Base-by-base conservation (phyloP, 1,139 yeast species). In the Magnusiomyces tetraspermus region DNA sequence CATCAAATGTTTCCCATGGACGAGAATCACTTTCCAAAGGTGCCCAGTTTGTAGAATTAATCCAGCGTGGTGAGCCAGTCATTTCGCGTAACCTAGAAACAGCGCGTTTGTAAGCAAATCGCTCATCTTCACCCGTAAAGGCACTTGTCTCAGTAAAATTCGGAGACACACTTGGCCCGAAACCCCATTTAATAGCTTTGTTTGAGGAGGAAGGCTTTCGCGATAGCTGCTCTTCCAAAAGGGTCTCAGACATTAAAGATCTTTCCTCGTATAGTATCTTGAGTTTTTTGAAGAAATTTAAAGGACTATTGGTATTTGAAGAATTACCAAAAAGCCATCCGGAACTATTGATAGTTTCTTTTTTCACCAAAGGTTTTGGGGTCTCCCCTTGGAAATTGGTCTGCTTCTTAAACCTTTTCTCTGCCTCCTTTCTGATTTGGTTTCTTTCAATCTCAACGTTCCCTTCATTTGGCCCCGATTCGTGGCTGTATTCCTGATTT, bases 41-140 rank as follows among this genome's bases (percentile, higher is more conserved):
- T 2, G 73, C 69, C 88, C 87, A 82, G 51, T 73, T 64, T 2
- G 65, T 66, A 2, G 62, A 58, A 8, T 60, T 57, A 57, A 82
- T 70, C 86, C 88, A 83, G 8, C 61, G 60, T 28, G 67, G 71
- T 0, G 84, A 78, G 1, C 75, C 75, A 0, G 81, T 77, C 88
- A 84, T 83, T 60, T 84, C 90, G 55, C 73, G 72, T 28, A 84
- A 74, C 59, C 92, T 69, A 63, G 83, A 80, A 1, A 83, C 83
- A 0, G 90, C 89, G 58, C 90, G 67, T 58, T 80, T 80, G 61
- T 78, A 83, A 2, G 92, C 89, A 69, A 84, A 83, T 66, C 76
- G 77, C 63, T 84, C 90, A 65, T 84, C 90, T 60, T 83, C 89
- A 30, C 92, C 90, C 0, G 88, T 83, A 60, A 83, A 84, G 2